Evolutionary conservation across 106 monocot species (phyloP).

Genomic region (Allium sativum): DNA sequence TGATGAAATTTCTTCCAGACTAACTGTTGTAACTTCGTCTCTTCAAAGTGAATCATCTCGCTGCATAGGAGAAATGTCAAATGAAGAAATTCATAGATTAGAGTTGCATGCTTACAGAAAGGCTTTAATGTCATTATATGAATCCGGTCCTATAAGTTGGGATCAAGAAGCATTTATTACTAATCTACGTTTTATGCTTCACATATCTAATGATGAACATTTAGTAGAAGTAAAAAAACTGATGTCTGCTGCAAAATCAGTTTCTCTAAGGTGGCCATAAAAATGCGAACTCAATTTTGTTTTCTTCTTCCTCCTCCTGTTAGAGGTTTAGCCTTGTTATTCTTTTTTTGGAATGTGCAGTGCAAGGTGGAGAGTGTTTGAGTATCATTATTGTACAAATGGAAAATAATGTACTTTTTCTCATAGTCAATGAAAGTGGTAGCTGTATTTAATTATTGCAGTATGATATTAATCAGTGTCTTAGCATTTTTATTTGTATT

Average conservation of each 20-base stretch:
- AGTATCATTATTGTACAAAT: no score
- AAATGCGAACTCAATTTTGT: neutral
- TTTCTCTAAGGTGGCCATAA: neutral
- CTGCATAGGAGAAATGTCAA: neutral
- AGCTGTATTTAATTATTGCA: no score
- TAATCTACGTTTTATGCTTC: slow-evolving; percentile 11
- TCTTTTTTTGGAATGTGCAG: no score
- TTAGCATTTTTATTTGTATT: no score
- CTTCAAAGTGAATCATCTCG: slow-evolving; percentile 1
- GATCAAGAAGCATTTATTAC: slow-evolving; percentile 17
- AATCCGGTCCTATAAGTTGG: slow-evolving; percentile 20
- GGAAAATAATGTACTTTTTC: no score
- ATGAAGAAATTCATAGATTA: slow-evolving; percentile 17
- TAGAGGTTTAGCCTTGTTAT: no score
- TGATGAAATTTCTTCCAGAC: neutral
- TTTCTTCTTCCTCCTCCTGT: no score
- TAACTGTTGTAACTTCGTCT: slow-evolving; percentile 3
- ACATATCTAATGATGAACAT: slow-evolving; percentile 20
- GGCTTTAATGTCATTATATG: slow-evolving; percentile 13
- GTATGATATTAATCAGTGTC: no score
- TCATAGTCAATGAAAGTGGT: no score
- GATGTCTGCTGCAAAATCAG: slow-evolving; percentile 1
- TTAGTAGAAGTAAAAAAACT: slow-evolving; percentile 7
- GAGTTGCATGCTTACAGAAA: slow-evolving; percentile 17
- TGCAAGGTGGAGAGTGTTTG: no score